Evolutionary conservation across 1,284 basidiomycete species (phyloP), one percentile per base, ranked within the genome.

Genomic region (Ganoderma meredithae): DNA sequence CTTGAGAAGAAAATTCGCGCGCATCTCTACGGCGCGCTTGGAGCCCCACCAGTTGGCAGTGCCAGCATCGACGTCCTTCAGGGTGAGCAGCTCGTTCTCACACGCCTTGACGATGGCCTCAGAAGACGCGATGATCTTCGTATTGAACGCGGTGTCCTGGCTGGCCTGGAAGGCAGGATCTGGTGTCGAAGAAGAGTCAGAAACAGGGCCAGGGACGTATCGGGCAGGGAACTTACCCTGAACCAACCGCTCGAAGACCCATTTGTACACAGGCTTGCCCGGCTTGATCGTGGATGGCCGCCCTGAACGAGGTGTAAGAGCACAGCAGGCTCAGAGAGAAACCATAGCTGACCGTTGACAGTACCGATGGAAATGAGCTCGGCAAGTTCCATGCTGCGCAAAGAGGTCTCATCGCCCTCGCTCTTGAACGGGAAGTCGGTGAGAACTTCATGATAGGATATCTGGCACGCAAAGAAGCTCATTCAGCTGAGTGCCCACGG

Each of bases 381-480:
- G 6, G 93, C 91, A 73, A 95, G 92, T 77, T 98, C 97, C 88
- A 99, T 90, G 33, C 87, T 88, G 71, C 95, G 88, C 70, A 99
- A 78, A 5, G 94, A 85, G 15, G 83, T 82, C 77, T 98, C 96
- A 74, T 96, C 91, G 22, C 93, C 95, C 79, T 96, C 91, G 22
- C 93, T 94, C 79, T 96, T 98, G 89, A 98, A 99, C 1, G 95
- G 95, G 77, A 92, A 93, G 64, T 95, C 91, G 67, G 93, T 81
- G 64, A 99, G 82, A 10, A 95, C 83, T 49, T 95, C 90, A 68
- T 95, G 90, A 79, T 98, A 99, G 12, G 93, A 85, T 17, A 94
- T 81, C 94, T 95, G 62, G 52, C 31, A 65, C 12, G 47, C 10
- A 15, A 6, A 31, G 55, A 27, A 33, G 65, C 47, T 49, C 43